Conservation (phyloP, 352 stramenopile genomes). For the Globisporangium nodosum region DNA sequence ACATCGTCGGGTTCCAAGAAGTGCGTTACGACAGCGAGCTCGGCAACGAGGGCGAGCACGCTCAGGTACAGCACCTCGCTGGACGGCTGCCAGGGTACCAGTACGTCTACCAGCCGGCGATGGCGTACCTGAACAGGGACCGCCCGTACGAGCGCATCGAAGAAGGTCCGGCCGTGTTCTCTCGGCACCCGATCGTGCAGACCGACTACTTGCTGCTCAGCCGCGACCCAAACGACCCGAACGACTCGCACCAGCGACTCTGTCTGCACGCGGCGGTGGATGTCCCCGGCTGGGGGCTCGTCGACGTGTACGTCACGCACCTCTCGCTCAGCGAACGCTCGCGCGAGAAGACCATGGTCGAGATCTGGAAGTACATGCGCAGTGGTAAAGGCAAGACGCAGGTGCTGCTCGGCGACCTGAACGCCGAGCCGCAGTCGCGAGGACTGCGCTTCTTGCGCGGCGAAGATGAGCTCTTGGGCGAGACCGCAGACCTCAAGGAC, state of each 20-base stretch:
- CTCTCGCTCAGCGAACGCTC: slow-evolving; percentile 73
- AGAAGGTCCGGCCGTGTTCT: slow-evolving; percentile 80
- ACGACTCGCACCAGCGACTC: slow-evolving; percentile 80
- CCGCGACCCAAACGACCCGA: slow-evolving; percentile 73
- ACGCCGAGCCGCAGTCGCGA: slow-evolving; percentile 79
- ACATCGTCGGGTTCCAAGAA: slow-evolving; percentile 86
- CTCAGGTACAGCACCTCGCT: slow-evolving; percentile 74
- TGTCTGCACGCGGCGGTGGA: slow-evolving; percentile 76
- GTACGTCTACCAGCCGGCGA: slow-evolving; percentile 83
- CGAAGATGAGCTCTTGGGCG: slow-evolving; percentile 35
- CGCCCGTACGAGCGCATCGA: slow-evolving; percentile 72
- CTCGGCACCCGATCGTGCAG: slow-evolving; percentile 70
- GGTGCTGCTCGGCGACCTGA: slow-evolving; percentile 81
- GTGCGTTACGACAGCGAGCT: slow-evolving; percentile 83
- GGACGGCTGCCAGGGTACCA: slow-evolving; percentile 62
- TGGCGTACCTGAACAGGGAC: slow-evolving; percentile 72
- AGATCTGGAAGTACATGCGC: slow-evolving; percentile 81
- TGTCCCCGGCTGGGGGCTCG: slow-evolving; percentile 50
- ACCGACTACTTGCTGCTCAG: slow-evolving; percentile 79
- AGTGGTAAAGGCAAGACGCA: slow-evolving; percentile 55
- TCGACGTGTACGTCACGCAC: slow-evolving; percentile 87
- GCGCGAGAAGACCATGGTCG: slow-evolving; percentile 68
- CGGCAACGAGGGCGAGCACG: slow-evolving; percentile 47
- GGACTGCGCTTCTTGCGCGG: slow-evolving; percentile 79
- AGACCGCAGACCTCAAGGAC: slow-evolving; percentile 68